Evolutionary conservation across 805 yeast species (phyloP), one percentile per base, ranked within the genome.

Genomic region (Starmerella tilneyi): DNA sequence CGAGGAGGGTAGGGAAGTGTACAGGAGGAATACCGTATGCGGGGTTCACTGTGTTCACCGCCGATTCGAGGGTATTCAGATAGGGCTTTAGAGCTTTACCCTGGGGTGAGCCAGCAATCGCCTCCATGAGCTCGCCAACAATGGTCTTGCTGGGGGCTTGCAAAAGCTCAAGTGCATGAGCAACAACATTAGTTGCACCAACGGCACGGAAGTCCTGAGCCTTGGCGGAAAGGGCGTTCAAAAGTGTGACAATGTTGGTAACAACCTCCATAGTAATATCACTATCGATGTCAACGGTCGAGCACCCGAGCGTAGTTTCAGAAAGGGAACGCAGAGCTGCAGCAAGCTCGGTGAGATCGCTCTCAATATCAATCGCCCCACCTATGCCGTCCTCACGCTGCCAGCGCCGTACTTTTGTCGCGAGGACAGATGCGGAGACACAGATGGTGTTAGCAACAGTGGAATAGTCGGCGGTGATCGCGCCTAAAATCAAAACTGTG

Each of bases 1-100:
- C 17, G 22, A 36, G 22, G n/a, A 36, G 40, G 4, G 40, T 36
- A 21, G 40, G 40, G 29, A 36, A 36, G 19, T 36, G 40, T 4
- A 36, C 40, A 12, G 40, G 30, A 5, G 40, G 30, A 22, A 36
- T 36, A 16, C 40, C 40, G 29, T 36, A 36, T 23, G 40, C 40
- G 7, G 40, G 40, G 22, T 36, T 36, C 9, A 36, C 40, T 9
- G 40, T 23, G 15, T 36, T 36, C 11, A 36, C 40, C 3, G 40
- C 40, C 17, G 30, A 5, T 15, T 36, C 21, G 15, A 36, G 30
- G 5, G 30, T n/a, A 9, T 15, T 24, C 22, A 36, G 40, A 12
- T 36, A 36, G n/a, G 40, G 40, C 23, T 30, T 8, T 15, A 36
- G 40, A 21, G 15, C 40, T 6, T 4, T 15, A 3, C 30, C 40